These are phyloP conservation scores for Pseudomassariella vexata DNA, from an alignment of 2,329 filamentous ascomycete species.

Conservation along the genomic window DNA sequence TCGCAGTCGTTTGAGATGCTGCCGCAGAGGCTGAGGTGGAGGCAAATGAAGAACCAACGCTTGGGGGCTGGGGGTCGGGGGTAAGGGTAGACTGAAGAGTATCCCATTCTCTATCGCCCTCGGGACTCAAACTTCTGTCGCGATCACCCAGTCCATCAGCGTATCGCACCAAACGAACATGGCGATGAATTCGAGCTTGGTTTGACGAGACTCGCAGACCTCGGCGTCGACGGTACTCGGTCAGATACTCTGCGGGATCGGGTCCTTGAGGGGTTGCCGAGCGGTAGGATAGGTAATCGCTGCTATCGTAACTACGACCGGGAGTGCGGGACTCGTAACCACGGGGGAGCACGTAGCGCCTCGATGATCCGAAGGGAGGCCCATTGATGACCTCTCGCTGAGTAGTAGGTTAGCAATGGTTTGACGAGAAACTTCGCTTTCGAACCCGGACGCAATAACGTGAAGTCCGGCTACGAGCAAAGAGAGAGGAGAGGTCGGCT, in stretches of 20 bases:
- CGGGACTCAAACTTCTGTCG: conserved; percentile 73
- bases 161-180: conserved; percentile 8
- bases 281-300: too few relatives aligned
- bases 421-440: too few relatives aligned
- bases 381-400: too few relatives aligned
- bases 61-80: conserved; percentile 75
- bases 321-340: too few relatives aligned
- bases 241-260: conserved; percentile 6
- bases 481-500: too few relatives aligned
- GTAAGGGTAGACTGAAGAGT: conserved; percentile 74
- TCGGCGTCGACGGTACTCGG: conserved; percentile 3
- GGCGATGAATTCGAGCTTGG: conserved; percentile 5
- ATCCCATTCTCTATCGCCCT: conserved; percentile 66
- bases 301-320: too few relatives aligned
- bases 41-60: conserved; percentile 75
- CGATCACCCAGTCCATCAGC: conserved; percentile 79
- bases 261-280: conserved; percentile 2
- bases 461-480: too few relatives aligned
- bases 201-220: too few relatives aligned
- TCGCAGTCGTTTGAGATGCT: conserved; percentile 33
- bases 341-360: too few relatives aligned
- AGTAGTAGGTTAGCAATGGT: too few relatives aligned
- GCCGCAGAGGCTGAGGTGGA: conserved; percentile 51
- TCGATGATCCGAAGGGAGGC: too few relatives aligned
- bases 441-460: too few relatives aligned